These are phyloP conservation scores for Desmodesmus armatus DNA, from an alignment of 139 green algal species.

Conservation along the genomic window DNA sequence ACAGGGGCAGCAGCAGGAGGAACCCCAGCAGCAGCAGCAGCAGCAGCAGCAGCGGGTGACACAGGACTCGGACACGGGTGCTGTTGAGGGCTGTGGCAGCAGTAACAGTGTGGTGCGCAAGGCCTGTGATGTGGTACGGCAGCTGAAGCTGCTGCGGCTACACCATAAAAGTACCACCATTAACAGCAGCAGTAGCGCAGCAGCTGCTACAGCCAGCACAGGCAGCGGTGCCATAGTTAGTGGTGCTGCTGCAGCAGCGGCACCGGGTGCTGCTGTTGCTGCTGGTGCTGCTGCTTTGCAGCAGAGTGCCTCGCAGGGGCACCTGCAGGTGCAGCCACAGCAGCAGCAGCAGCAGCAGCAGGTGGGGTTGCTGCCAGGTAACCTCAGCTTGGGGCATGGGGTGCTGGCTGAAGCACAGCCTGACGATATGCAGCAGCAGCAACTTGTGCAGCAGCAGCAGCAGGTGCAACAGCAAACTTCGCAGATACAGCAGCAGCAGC, in stretches of 20 bases:
- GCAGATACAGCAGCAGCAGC: neutral
- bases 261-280: too few species aligned
- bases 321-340: too few species aligned
- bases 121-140: neutral
- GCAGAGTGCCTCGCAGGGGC: too few species aligned
- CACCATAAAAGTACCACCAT: constrained; percentile 7
- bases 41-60: constrained; percentile 7
- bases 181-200: constrained; percentile 16
- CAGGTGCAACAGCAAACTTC: neutral
- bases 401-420: constrained; percentile 6
- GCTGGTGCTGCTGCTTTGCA: too few species aligned
- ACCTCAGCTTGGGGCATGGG: constrained; percentile 29
- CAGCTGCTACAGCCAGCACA: neutral
- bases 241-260: too few species aligned
- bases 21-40: constrained; percentile 9
- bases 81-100: neutral
- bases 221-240: neutral
- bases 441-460: constrained; percentile 17
- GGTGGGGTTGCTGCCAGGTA: neutral
- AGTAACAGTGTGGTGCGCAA: neutral
- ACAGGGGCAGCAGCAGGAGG: neutral
- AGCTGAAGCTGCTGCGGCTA: constrained; percentile 19
- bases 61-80: too few species aligned
- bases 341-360: constrained; percentile 40
- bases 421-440: neutral